Conservation (phyloP, 73 alveolate genomes). For the Urostyla sp. region DNA sequence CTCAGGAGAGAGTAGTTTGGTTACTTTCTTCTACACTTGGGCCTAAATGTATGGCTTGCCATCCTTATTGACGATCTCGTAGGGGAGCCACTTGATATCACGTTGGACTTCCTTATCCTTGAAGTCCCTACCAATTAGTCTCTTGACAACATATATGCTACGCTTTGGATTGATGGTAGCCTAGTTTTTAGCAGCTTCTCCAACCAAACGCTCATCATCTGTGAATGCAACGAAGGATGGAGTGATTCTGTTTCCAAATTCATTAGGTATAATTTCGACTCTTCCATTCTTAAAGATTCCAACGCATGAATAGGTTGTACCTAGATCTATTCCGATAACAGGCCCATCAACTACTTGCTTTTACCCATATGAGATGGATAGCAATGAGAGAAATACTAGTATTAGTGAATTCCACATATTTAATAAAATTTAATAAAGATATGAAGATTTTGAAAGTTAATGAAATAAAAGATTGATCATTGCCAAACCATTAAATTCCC, state of each 20-base stretch:
- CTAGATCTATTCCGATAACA: constrained; percentile 96
- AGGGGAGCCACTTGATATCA: constrained; percentile 92
- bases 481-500: constrained; percentile 41
- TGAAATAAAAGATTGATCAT: background rate
- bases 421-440: no score
- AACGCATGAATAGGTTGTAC: constrained; percentile 97
- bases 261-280: constrained; percentile 95
- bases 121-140: constrained; percentile 74
- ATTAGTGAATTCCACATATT: background rate
- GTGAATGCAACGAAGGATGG: constrained; percentile 96
- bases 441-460: no score
- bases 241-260: constrained; percentile 86
- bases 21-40: constrained; percentile 63
- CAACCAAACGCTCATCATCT: constrained; percentile 91
- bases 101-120: constrained; percentile 87
- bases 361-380: background rate
- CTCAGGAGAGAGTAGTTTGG: constrained; percentile 91
- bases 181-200: constrained; percentile 95
- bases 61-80: constrained; percentile 88
- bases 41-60: constrained; percentile 96
- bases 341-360: constrained; percentile 85
- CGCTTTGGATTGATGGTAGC: constrained; percentile 88
- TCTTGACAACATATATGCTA: constrained; percentile 87
- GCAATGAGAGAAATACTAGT: background rate
- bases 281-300: constrained; percentile 90